Percentiles rank a stretch among this genome's conserved stretches.
Evolutionary conservation across 1,284 basidiomycete genomes (phyloP).

Genomic region (Prillingera fragicola): DNA sequence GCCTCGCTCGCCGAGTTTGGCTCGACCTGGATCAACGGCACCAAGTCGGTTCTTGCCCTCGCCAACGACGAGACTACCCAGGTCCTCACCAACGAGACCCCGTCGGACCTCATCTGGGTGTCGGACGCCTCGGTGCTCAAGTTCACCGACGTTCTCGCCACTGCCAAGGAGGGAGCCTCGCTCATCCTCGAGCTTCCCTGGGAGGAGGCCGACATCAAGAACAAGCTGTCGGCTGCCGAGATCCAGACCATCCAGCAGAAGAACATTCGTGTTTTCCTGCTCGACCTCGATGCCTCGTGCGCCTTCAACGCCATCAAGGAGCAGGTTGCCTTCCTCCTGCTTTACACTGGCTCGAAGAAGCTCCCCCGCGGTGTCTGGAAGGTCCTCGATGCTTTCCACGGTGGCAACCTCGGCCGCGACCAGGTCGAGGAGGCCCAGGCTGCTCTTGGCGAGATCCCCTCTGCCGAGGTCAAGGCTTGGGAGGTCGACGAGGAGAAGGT

Average conservation of each 20-base stretch:
- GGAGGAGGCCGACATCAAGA: conserved; percentile 43
- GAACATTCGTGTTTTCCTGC: conserved; percentile 47
- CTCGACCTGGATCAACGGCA: conserved; percentile 40
- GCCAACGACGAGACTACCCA: conserved; percentile 20
- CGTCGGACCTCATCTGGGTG: conserved; percentile 45
- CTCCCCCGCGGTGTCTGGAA: conserved; percentile 40
- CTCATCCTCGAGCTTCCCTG: conserved; percentile 48
- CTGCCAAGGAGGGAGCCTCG: conserved; percentile 39
- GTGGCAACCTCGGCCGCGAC: conserved; percentile 39
- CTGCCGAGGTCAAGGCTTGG: conserved; percentile 26
- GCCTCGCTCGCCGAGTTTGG: conserved; percentile 44
- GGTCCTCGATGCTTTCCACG: conserved; percentile 47
- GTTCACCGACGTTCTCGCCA: conserved; percentile 37
- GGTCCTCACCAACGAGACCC: conserved; percentile 20
- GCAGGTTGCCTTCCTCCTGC: conserved; percentile 48
- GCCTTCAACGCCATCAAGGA: conserved; percentile 42
- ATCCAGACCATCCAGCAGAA: conserved; percentile 43
- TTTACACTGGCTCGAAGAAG: conserved; percentile 45
- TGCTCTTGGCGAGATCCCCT: conserved; percentile 34
- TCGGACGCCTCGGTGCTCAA: conserved; percentile 48
- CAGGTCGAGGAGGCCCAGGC: conserved; percentile 46
- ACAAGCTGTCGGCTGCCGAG: conserved; percentile 44
- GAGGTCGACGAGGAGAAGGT: conserved; percentile 39
- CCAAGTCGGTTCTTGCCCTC: conserved; percentile 46
- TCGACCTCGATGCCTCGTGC: conserved; percentile 34